A percentile compares a stretch with the other conserved stretches of the same genome.
Evolutionary conservation across 2,329 filamentous ascomycete genomes (phyloP).

Genomic region (Penicillium hesseltinei): DNA sequence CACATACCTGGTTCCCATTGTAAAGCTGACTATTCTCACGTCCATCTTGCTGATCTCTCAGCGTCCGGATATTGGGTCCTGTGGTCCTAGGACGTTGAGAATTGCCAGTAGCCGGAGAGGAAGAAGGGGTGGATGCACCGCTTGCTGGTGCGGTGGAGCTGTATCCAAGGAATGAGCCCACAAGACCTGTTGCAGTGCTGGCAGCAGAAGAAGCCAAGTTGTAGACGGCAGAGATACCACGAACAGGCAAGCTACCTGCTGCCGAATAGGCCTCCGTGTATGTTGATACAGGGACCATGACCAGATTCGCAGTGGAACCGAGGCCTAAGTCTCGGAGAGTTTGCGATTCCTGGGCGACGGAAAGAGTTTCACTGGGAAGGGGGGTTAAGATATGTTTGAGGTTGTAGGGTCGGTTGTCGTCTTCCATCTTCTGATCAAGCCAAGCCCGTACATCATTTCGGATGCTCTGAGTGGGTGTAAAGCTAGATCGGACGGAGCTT

Average conservation of each 20-base stretch:
- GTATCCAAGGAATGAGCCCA: constrained; percentile 47
- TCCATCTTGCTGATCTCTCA: constrained; percentile 55
- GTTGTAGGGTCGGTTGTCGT: constrained; percentile 65
- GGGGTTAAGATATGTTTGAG: constrained; percentile 84
- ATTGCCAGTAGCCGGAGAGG: constrained; percentile 6
- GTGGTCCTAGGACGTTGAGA: constrained; percentile 16
- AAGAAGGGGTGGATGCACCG: constrained; percentile 9
- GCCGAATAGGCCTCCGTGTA: constrained; percentile 59
- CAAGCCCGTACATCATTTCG: constrained; percentile 67
- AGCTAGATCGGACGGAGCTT: constrained; percentile 70
- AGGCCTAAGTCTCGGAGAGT: constrained; percentile 69
- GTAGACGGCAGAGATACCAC: constrained; percentile 43
- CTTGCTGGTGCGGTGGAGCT: constrained; percentile 24
- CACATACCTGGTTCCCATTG: constrained; percentile 81
- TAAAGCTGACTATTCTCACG: constrained; percentile 70
- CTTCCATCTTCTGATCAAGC: constrained; percentile 65
- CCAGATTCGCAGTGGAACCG: constrained; percentile 75
- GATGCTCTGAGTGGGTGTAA: constrained; percentile 64
- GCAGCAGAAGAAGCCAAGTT: constrained; percentile 45
- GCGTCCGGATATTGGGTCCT: constrained; percentile 49
- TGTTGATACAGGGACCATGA: constrained; percentile 69
- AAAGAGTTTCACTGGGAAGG: constrained; percentile 70
- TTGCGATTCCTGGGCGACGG: constrained; percentile 70
- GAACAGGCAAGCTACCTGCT: constrained; percentile 39
- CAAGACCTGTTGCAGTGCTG: constrained; percentile 41